phyloP scores from a whole-genome alignment of 208 protist genomes.

The Trypanosoma lewisi region DNA sequence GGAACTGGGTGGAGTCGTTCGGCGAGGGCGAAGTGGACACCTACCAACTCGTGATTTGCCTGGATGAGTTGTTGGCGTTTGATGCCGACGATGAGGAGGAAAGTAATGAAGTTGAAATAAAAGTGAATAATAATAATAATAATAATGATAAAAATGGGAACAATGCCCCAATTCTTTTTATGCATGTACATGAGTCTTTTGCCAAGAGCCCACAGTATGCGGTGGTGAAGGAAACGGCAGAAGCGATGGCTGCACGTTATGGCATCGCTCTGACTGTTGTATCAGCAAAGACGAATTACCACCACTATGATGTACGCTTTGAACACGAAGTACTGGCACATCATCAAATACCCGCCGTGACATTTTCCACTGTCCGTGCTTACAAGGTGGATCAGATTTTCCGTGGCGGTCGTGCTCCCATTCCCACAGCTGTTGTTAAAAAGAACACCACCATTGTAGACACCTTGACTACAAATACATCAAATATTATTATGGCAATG shows the following conservation, averaged over 20 bases:
- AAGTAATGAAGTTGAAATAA: constrained; percentile 17
- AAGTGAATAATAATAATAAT: too few species aligned
- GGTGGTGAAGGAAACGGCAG: constrained; percentile 44
- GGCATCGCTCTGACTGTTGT: constrained; percentile 56
- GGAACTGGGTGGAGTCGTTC: constrained; percentile 41
- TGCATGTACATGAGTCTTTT: constrained; percentile 77
- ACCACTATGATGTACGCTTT: constrained; percentile 79
- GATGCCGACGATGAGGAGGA: neutral
- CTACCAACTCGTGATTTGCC: constrained; percentile 52
- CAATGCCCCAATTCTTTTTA: constrained; percentile 37
- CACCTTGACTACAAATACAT: neutral
- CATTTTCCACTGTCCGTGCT: constrained; percentile 58
- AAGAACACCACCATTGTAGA: constrained; percentile 24
- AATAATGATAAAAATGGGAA: constrained; percentile 8
- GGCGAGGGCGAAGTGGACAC: constrained; percentile 50
- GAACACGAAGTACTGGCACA: constrained; percentile 86
- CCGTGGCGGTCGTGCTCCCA: constrained; percentile 32
- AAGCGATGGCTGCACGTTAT: constrained; percentile 32
- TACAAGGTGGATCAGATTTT: constrained; percentile 65
- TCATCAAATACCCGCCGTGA: constrained; percentile 64
- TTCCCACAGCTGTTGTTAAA: constrained; percentile 20
- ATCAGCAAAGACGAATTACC: constrained; percentile 70
- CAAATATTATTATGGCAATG: neutral
- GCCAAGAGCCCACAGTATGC: constrained; percentile 45
- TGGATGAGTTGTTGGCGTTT: constrained; percentile 66